Percentiles rank a stretch among this genome's conserved stretches.
Evolutionary conservation across 192 early-diverging fungal species (phyloP).

Genomic region (Entrophospora sp.): DNA sequence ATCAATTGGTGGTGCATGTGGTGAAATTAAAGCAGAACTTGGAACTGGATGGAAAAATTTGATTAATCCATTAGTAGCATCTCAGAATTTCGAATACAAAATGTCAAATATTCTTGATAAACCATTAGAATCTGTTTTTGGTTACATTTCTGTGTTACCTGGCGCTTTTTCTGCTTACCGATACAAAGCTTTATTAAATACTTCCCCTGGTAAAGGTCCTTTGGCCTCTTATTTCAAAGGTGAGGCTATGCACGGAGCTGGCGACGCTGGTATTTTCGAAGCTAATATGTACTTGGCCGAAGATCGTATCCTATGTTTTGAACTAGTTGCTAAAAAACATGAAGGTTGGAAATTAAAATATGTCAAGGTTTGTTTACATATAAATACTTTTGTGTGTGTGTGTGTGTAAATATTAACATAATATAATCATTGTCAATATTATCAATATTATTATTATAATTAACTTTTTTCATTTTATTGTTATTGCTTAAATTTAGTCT

Average conservation of each 20-base stretch:
- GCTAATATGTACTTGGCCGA: slow-evolving; percentile 91
- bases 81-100: slow-evolving; percentile 98
- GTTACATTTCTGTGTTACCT: slow-evolving; percentile 90
- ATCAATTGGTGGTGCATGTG: slow-evolving; percentile 84
- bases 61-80: slow-evolving; percentile 83
- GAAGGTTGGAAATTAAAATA: slow-evolving; percentile 78
- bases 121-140: slow-evolving; percentile 88
- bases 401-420: no score
- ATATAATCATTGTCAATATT: no score
- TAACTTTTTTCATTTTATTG: no score
- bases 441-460: no score
- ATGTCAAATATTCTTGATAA: slow-evolving; percentile 97
- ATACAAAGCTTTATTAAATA: slow-evolving; percentile 73
- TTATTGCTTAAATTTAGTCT: no score
- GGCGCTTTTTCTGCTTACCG: slow-evolving; percentile 95
- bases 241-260: slow-evolving; percentile 61
- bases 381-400: no score
- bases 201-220: slow-evolving; percentile 47
- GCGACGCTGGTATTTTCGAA: slow-evolving; percentile 56
- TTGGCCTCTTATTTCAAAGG: slow-evolving; percentile 86
- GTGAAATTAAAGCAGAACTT: slow-evolving; percentile 81
- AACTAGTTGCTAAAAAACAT: slow-evolving; percentile 77
- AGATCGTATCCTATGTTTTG: slow-evolving; percentile 93
- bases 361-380: no score
- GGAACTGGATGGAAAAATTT: slow-evolving; percentile 62